Conservation (phyloP, 352 stramenopile species). For the Phytophthora parvispora region DNA sequence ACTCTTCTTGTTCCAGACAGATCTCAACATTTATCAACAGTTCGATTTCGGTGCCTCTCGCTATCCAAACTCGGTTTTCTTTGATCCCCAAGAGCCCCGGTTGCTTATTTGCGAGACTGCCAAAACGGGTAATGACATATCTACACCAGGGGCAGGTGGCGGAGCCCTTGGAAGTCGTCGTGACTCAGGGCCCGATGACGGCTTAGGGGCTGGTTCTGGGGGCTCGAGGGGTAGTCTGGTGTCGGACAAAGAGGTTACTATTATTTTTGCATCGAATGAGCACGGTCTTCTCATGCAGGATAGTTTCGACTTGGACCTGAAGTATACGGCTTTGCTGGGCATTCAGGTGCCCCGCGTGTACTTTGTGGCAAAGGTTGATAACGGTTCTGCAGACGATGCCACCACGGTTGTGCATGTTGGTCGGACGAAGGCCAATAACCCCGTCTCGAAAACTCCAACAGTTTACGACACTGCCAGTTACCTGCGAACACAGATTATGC, state of each 20-base stretch:
- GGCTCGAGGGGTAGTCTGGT: constrained; percentile 35
- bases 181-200: constrained; percentile 28
- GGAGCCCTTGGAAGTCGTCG: constrained; percentile 12
- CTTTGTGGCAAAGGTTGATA: constrained; percentile 68
- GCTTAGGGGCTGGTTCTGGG: constrained; percentile 4
- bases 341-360: constrained; percentile 89
- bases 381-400: constrained; percentile 42
- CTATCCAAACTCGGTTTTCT: constrained; percentile 89
- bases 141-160: not conserved
- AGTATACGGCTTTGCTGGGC: constrained; percentile 86
- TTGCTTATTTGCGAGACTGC: constrained; percentile 89
- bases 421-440: constrained; percentile 40
- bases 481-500: constrained; percentile 89
- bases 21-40: constrained; percentile 91
- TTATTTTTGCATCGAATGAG: constrained; percentile 94
- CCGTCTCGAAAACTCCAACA: constrained; percentile 18
- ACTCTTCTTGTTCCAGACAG: constrained; percentile 92
- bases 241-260: constrained; percentile 89
- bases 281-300: constrained; percentile 94
- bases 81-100: constrained; percentile 90
- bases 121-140: constrained; percentile 54
- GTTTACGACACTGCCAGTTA: constrained; percentile 59
- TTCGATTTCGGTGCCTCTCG: constrained; percentile 89
- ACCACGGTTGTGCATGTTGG: constrained; percentile 50
- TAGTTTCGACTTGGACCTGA: constrained; percentile 86